Percentiles rank a stretch among this genome's conserved stretches.
phyloP scores from a whole-genome alignment of 371 early-diverging fungal genomes.

The Lichtheimia ramosa region DNA sequence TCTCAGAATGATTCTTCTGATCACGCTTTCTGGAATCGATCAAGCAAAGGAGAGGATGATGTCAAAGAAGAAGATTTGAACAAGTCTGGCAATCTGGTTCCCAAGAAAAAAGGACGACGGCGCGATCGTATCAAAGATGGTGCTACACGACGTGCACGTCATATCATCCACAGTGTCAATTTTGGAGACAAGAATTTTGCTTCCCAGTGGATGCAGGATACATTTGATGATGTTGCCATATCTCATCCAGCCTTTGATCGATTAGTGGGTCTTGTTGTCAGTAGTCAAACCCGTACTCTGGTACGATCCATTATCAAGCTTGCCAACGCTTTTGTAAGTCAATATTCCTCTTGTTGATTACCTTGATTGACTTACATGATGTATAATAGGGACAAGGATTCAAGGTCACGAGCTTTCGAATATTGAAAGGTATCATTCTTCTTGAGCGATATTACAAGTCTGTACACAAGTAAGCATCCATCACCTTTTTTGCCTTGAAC shows the following conservation, averaged over 20 bases:
- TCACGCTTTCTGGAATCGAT: background rate
- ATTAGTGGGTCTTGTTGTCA: constrained; percentile 38
- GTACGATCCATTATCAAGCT: constrained; percentile 42
- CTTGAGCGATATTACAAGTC: constrained; percentile 18
- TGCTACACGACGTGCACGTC: constrained; percentile 24
- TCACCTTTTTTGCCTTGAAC: no score
- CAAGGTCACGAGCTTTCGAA: constrained; percentile 19
- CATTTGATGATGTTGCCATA: constrained; percentile 41
- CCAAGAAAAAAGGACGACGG: constrained; percentile 6
- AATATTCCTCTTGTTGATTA: background rate
- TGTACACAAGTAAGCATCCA: constrained; percentile 12
- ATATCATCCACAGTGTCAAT: constrained; percentile 40
- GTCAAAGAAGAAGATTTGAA: background rate
- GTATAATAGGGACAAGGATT: constrained; percentile 63
- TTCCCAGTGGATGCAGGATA: constrained; percentile 43
- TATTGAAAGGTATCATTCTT: constrained; percentile 20
- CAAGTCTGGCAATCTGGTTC: background rate
- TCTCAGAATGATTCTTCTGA: constrained; percentile 43
- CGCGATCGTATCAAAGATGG: constrained; percentile 19
- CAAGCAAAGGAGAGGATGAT: background rate
- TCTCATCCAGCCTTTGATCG: constrained; percentile 39
- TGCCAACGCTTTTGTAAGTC: constrained; percentile 38
- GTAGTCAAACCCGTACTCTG: constrained; percentile 35
- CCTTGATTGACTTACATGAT: background rate
- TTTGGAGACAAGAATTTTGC: constrained; percentile 46